Percentiles rank a stretch among this genome's conserved stretches.
phyloP scores from a whole-genome alignment of 768 basidiomycete species.

The Agrocybe pediades region DNA sequence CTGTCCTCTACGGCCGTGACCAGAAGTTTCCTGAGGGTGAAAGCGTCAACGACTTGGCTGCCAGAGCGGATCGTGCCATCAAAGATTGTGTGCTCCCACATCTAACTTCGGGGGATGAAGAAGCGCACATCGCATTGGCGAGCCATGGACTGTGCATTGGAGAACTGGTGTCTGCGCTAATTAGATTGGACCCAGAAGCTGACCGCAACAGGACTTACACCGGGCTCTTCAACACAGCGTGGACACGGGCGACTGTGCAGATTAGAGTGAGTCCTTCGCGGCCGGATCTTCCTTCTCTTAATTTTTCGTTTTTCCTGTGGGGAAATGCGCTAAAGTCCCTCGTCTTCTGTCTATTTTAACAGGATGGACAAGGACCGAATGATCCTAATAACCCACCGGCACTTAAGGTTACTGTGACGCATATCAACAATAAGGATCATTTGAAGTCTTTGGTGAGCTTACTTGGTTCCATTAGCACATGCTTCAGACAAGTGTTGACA shows the following conservation, averaged over 20 bases:
- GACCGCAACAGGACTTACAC: constrained; percentile 33
- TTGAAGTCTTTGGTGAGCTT: constrained; percentile 26
- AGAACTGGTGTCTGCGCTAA: constrained; percentile 56
- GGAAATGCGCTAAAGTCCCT: background rate
- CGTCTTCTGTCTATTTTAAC: constrained; percentile 3
- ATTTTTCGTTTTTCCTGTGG: background rate
- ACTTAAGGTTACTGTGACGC: constrained; percentile 34
- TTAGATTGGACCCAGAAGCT: constrained; percentile 51
- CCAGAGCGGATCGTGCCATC: constrained; percentile 53
- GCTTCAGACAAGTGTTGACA: background rate
- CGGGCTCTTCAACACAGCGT: constrained; percentile 74
- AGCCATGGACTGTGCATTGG: constrained; percentile 77
- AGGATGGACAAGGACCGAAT: constrained; percentile 29
- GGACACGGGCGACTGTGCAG: constrained; percentile 57
- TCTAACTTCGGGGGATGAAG: constrained; percentile 37
- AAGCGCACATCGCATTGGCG: constrained; percentile 63
- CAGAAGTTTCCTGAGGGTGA: constrained; percentile 71
- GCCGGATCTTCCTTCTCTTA: background rate
- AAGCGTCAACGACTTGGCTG: constrained; percentile 60
- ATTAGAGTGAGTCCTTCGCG: constrained; percentile 38
- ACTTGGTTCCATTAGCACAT: background rate
- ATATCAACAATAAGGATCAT: constrained; percentile 38
- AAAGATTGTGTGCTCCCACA: constrained; percentile 60
- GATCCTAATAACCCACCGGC: constrained; percentile 28
- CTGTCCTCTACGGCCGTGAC: constrained; percentile 44